Percentiles rank a stretch among this genome's conserved stretches.
phyloP scores from a whole-genome alignment of 768 basidiomycete genomes.

The Gymnopilus dilepis region DNA sequence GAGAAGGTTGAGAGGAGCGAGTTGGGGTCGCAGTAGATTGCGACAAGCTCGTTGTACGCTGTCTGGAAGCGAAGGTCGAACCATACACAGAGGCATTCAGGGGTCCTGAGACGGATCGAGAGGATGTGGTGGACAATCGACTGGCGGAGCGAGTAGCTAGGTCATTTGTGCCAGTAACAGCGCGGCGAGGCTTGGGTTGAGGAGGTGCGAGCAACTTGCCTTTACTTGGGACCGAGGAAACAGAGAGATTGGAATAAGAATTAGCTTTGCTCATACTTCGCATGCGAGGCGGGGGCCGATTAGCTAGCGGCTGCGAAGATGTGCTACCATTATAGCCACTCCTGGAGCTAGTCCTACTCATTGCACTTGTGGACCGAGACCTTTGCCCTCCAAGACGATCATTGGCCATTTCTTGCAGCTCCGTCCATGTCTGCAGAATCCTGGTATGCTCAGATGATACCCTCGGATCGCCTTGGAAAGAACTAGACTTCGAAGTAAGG shows the following conservation, averaged over 20 bases:
- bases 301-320: slow-evolving; percentile 37
- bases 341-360: slow-evolving; percentile 65
- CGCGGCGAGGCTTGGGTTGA: slow-evolving; percentile 49
- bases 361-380: slow-evolving; percentile 68
- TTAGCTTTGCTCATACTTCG: slow-evolving; percentile 31
- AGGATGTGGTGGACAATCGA: slow-evolving; percentile 57
- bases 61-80: slow-evolving; percentile 84
- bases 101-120: slow-evolving; percentile 76
- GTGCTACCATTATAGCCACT: slow-evolving; percentile 59
- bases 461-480: slow-evolving; percentile 62
- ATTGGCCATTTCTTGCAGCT: slow-evolving; percentile 80
- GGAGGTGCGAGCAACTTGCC: slow-evolving; percentile 54
- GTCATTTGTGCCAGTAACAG: slow-evolving; percentile 52
- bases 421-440: slow-evolving; percentile 80
- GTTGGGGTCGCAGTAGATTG: slow-evolving; percentile 40
- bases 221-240: slow-evolving; percentile 39
- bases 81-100: slow-evolving; percentile 52
- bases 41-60: slow-evolving; percentile 73
- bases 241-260: slow-evolving; percentile 36
- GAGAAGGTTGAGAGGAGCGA: slow-evolving; percentile 20
- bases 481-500: slow-evolving; percentile 46
- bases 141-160: slow-evolving; percentile 59
- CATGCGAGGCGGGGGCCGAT: slow-evolving; percentile 16
- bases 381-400: slow-evolving; percentile 66
- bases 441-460: slow-evolving; percentile 64